Conservation (phyloP, 1,139 yeast species). For the Geotrichum aggregatum region DNA sequence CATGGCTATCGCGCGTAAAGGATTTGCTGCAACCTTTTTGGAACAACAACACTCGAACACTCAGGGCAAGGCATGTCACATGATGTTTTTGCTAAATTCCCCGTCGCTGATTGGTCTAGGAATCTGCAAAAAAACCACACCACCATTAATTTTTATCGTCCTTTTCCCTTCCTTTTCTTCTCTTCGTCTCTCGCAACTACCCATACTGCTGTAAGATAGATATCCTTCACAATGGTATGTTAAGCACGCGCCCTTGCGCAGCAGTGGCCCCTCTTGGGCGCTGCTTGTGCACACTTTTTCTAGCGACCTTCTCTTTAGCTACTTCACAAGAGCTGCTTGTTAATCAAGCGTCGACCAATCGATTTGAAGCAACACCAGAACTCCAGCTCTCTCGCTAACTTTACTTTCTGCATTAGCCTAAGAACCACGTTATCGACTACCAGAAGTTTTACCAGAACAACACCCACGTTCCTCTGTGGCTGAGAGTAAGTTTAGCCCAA, state of each 20-base stretch:
- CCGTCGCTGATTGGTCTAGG: not conserved
- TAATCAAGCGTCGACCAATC: too few species aligned
- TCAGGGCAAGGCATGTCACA: not conserved
- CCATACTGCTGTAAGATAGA: not conserved
- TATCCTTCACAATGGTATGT: conserved; percentile 11
- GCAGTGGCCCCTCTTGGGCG: too few species aligned
- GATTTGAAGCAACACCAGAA: too few species aligned
- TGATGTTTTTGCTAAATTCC: not conserved
- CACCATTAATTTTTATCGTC: not conserved
- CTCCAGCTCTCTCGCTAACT: too few species aligned
- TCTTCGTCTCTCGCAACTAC: not conserved
- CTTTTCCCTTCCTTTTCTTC: not conserved
- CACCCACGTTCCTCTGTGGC: conserved; percentile 39
- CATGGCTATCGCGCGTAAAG: too few species aligned
- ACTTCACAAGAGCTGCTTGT: too few species aligned
- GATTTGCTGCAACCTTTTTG: too few species aligned
- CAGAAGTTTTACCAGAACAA: conserved; percentile 41
- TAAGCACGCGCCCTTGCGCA: too few species aligned
- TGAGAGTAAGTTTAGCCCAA: conserved; percentile 35
- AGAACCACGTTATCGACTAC: conserved; percentile 39
- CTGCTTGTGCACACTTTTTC: too few species aligned
- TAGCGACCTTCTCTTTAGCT: too few species aligned
- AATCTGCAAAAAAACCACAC: not conserved
- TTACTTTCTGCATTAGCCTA: conserved; percentile 17
- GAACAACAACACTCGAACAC: not conserved